These are phyloP conservation scores for Phaeosphaeria sp. DNA, from an alignment of 2,329 filamentous ascomycete species.

Conservation along the genomic window DNA sequence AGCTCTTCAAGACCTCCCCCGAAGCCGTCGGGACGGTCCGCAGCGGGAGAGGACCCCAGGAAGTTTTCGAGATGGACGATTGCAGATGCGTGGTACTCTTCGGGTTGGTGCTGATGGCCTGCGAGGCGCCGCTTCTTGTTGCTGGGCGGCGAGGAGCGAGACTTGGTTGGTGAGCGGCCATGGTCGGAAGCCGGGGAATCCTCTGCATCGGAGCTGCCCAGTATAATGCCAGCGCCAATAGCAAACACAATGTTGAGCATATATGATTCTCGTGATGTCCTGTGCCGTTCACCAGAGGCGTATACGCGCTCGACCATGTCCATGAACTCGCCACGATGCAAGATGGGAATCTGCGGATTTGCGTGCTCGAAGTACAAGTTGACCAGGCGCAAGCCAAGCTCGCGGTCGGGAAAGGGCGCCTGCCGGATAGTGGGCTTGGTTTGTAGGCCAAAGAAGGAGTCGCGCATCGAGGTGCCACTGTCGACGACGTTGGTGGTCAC, in stretches of 20 bases:
- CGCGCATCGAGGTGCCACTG: constrained; percentile 81
- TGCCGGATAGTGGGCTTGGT: constrained; percentile 87
- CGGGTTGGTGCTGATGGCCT: constrained; percentile 75
- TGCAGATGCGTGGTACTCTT: constrained; percentile 95
- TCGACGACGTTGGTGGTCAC: constrained; percentile 54
- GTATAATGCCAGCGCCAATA: constrained; percentile 91
- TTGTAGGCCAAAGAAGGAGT: constrained; percentile 96
- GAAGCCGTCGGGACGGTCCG: constrained; percentile 66
- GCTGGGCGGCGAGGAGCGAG: constrained; percentile 39
- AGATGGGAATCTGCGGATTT: constrained; percentile 92
- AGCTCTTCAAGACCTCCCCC: constrained; percentile 92
- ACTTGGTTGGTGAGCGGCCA: constrained; percentile 34
- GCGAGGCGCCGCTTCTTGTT: constrained; percentile 49
- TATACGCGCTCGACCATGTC: constrained; percentile 85
- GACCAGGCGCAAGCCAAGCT: constrained; percentile 74
- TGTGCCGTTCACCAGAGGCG: constrained; percentile 67
- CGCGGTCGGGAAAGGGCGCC: constrained; percentile 80
- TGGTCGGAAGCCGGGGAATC: constrained; percentile 40
- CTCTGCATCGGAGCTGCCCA: constrained; percentile 59
- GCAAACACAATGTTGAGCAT: constrained; percentile 97
- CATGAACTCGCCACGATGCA: constrained; percentile 90
- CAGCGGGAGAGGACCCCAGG: constrained; percentile 68
- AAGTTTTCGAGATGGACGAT: constrained; percentile 91
- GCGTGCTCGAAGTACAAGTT: constrained; percentile 94
- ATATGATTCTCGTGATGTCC: constrained; percentile 84